Conservation (phyloP, 1,284 basidiomycete genomes). For the Marasmius sp. region DNA sequence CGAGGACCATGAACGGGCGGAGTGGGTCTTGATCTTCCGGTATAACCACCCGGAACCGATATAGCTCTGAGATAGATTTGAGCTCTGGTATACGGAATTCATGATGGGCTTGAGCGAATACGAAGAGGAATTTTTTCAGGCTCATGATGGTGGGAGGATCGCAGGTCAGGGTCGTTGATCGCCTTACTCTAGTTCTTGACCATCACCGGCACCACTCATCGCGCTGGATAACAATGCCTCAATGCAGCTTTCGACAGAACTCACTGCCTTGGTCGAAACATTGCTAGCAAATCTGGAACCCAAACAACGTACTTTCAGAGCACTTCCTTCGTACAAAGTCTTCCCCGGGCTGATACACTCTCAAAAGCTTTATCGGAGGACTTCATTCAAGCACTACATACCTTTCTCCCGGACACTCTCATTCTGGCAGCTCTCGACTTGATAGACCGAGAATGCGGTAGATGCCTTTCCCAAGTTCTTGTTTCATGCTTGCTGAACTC, state of each 20-base stretch:
- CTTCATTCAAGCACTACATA: slow-evolving; percentile 49
- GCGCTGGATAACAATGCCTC: not conserved
- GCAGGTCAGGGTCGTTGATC: too few relatives aligned
- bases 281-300: slow-evolving; percentile 31
- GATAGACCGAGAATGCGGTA: slow-evolving; percentile 65
- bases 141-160: slow-evolving; percentile 20
- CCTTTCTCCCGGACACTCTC: slow-evolving; percentile 59
- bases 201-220: too few relatives aligned
- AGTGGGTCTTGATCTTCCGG: slow-evolving; percentile 44
- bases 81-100: slow-evolving; percentile 85
- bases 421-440: slow-evolving; percentile 71
- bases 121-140: slow-evolving; percentile 59
- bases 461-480: not conserved
- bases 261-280: slow-evolving; percentile 27
- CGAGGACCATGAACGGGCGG: slow-evolving; percentile 77
- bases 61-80: slow-evolving; percentile 65
- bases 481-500: not conserved
- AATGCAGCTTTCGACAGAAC: slow-evolving; percentile 18
- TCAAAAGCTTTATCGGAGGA: slow-evolving; percentile 50
- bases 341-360: not conserved
- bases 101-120: slow-evolving; percentile 78
- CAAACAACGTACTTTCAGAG: not conserved
- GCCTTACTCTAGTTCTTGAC: too few relatives aligned
- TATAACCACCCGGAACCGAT: slow-evolving; percentile 56
- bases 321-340: slow-evolving; percentile 1